Evolutionary conservation across 441 rosid genomes (phyloP), one percentile per base, ranked within the genome.

Genomic region (Brassica hybrid): DNA sequence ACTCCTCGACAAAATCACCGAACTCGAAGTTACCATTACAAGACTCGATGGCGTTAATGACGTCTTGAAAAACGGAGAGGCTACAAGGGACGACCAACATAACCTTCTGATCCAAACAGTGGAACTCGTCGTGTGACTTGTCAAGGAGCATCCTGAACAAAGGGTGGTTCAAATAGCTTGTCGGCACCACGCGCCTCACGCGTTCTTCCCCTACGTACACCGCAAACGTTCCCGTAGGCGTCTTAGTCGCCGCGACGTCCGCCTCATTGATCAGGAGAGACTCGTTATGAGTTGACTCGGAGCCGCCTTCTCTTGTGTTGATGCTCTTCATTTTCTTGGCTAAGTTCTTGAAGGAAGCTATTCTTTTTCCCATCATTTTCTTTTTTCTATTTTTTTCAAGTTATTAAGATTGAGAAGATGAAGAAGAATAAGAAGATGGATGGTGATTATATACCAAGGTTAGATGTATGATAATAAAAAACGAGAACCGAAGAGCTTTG

Each of bases 71-170:
- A 0, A 91, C 80, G 2, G 95, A 67, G 32, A 90, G 89, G 73
- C 84, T 86, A 72, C 97, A 92, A 2, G 98, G 97, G 69, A 94
- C 89, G 57, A 94, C 91, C 61, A 94, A 79, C 72, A 83, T 82
- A 64, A 84, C 82, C 71, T 75, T 80, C 48, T 90, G 93, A 0
- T 82, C 85, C 43, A 83, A 85, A 7, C 88, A 89, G 50, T 80
- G 80, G 16, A 79, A 69, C 76, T 92, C 96, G 19, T 88, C 79
- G 58, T 75, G 86, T 2, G 98, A 88, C 76, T 91, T 94, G 73
- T 92, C 95, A 1, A 94, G 71, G 61, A 94, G 66, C 89, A 92
- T 94, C 86, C 87, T 88, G 79, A 94, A 84, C 14, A 92, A 80
- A 21, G 98, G 97, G 70, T 92, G 97, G 6, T 85, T 84, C 52